A percentile compares a stretch with the other conserved stretches of the same genome.
These are phyloP conservation scores for Alternaria sp. DNA, from an alignment of 2,329 filamentous ascomycete genomes.

Conservation along the genomic window DNA sequence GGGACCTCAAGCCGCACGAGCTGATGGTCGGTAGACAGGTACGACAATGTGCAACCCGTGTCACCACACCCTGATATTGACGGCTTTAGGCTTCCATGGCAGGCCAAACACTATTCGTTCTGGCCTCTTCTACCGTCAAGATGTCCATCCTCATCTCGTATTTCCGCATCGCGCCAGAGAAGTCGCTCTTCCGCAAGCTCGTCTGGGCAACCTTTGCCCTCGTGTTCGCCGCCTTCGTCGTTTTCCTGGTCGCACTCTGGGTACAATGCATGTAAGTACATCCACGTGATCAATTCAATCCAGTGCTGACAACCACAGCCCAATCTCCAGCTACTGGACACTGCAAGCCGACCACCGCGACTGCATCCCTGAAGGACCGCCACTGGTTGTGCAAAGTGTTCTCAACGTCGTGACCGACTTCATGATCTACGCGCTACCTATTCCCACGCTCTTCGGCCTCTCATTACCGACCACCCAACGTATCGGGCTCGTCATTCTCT, in stretches of 20 bases:
- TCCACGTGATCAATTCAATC: background rate
- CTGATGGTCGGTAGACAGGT: conserved; percentile 46
- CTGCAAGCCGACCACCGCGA: conserved; percentile 45
- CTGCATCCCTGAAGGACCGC: conserved; percentile 55
- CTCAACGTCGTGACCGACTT: conserved; percentile 56
- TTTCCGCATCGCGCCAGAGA: conserved; percentile 49
- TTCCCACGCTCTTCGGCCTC: conserved; percentile 55
- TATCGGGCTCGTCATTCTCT: conserved; percentile 52
- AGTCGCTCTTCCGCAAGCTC: conserved; percentile 47
- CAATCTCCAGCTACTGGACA: conserved; percentile 55
- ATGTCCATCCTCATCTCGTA: conserved; percentile 50
- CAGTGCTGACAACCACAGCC: conserved; percentile 45
- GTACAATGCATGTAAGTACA: conserved; percentile 46
- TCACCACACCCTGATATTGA: conserved; percentile 28
- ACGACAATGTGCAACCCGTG: conserved; percentile 22
- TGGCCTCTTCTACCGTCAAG: conserved; percentile 48
- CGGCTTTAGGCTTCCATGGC: conserved; percentile 45
- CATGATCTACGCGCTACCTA: conserved; percentile 54
- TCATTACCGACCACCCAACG: conserved; percentile 54
- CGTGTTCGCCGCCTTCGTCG: conserved; percentile 43
- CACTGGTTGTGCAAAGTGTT: conserved; percentile 51
- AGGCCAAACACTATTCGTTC: conserved; percentile 47
- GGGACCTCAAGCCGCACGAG: conserved; percentile 40
- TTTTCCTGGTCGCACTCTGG: conserved; percentile 48
- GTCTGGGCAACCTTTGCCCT: conserved; percentile 46